These are phyloP conservation scores for Panus rudis DNA, from an alignment of 768 basidiomycete genomes.

Conservation along the genomic window DNA sequence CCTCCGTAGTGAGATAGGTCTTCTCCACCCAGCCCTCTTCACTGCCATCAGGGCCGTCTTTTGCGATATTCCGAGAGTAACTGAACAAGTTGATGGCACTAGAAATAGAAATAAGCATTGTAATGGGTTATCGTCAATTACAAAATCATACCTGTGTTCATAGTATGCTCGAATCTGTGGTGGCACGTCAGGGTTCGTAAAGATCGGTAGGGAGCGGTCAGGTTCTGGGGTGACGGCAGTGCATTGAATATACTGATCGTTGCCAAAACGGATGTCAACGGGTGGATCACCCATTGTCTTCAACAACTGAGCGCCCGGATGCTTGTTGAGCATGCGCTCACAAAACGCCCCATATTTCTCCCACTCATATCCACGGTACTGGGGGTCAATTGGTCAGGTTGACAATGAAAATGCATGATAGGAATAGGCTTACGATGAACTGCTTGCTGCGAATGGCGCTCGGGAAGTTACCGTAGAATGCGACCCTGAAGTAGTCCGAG, in stretches of 20 bases:
- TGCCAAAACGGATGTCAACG: constrained; percentile 72
- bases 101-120: background rate
- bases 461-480: constrained; percentile 91
- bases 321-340: constrained; percentile 87
- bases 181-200: constrained; percentile 81
- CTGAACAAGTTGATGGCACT: constrained; percentile 85
- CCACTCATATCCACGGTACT: constrained; percentile 95
- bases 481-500: constrained; percentile 89
- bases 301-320: constrained; percentile 76
- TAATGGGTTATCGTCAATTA: constrained; percentile 4
- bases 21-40: constrained; percentile 88
- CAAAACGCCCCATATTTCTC: constrained; percentile 88
- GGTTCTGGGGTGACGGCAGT: constrained; percentile 82
- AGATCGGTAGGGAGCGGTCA: constrained; percentile 66
- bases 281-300: constrained; percentile 70
- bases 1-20: constrained; percentile 79
- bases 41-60: constrained; percentile 51
- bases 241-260: constrained; percentile 84
- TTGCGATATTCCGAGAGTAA: constrained; percentile 61
- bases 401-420: background rate
- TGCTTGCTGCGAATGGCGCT: constrained; percentile 80
- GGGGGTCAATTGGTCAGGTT: background rate
- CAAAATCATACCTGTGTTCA: constrained; percentile 60
- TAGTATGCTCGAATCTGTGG: constrained; percentile 77
- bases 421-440: constrained; percentile 62